Evolutionary conservation across 805 yeast genomes (phyloP).

Genomic region (Komagataella phaffii): DNA sequence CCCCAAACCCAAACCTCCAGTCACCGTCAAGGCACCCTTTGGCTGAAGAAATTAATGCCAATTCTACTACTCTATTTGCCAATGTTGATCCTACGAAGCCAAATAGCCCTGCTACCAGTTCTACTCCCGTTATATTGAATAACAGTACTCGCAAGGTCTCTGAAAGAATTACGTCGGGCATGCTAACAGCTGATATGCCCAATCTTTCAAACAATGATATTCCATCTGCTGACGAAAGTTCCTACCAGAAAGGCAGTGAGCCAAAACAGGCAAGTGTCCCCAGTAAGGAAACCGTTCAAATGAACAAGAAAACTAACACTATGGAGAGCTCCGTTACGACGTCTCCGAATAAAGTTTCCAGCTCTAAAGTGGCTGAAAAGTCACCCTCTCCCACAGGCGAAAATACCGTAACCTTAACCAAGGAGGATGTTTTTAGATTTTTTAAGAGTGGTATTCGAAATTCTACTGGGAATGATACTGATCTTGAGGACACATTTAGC

Average conservation of each 20-base stretch:
- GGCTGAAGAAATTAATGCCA: neutral
- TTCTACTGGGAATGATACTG: neutral
- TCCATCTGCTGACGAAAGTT: neutral
- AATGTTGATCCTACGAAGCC: neutral
- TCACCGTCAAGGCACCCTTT: neutral
- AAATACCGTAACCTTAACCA: slow-evolving; percentile 4
- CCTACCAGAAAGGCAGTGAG: neutral
- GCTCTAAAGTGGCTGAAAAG: neutral
- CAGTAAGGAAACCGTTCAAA: neutral
- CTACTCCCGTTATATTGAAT: neutral
- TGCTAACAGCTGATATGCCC: slow-evolving; percentile 18
- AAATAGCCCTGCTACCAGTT: neutral
- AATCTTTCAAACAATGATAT: slow-evolving; percentile 15
- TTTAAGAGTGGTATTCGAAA: slow-evolving; percentile 12
- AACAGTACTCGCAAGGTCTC: neutral
- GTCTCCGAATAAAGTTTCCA: neutral
- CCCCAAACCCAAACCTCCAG: neutral
- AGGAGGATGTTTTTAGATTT: slow-evolving; percentile 11
- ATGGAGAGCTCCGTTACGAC: neutral
- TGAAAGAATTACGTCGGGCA: slow-evolving; percentile 21
- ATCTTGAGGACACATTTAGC: neutral
- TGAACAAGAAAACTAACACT: neutral
- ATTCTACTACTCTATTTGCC: neutral
- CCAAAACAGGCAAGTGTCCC: neutral
- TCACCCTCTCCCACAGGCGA: neutral